phyloP scores from a whole-genome alignment of 371 early-diverging fungal species.

The Funneliformis caledonium region DNA sequence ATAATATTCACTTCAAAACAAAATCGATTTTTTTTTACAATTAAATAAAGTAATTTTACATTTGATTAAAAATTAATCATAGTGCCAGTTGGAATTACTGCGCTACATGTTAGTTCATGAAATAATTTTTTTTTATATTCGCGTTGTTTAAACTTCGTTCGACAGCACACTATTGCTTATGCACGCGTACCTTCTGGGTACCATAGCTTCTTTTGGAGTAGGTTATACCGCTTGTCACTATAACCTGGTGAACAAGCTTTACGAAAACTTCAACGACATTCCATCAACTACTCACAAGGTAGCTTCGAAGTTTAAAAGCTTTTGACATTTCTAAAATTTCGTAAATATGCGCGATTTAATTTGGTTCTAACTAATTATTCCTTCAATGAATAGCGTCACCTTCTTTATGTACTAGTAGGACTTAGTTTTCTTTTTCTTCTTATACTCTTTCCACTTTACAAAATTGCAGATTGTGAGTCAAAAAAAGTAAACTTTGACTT shows the following conservation, averaged over 20 bases:
- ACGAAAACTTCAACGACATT: slow-evolving; percentile 50
- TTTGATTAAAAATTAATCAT: too few species aligned
- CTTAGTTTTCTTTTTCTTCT: slow-evolving; percentile 48
- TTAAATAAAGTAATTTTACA: too few species aligned
- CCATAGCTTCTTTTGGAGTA: slow-evolving; percentile 51
- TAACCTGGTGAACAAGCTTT: slow-evolving; percentile 51
- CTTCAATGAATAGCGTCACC: background rate
- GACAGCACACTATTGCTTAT: slow-evolving; percentile 41
- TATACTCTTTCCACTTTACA: slow-evolving; percentile 52
- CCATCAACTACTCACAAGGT: slow-evolving; percentile 57
- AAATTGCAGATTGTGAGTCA: slow-evolving; percentile 53
- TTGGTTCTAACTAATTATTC: background rate
- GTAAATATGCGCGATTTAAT: background rate
- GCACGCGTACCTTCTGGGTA: slow-evolving; percentile 51
- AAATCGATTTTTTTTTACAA: too few species aligned
- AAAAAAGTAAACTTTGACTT: slow-evolving; percentile 44
- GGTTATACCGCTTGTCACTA: slow-evolving; percentile 55
- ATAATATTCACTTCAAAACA: too few species aligned
- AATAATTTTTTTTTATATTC: background rate
- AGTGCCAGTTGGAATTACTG: background rate
- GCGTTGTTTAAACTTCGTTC: background rate
- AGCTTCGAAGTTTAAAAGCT: background rate
- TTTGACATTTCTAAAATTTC: background rate
- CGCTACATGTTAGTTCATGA: background rate
- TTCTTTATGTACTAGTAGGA: slow-evolving; percentile 49